Evolutionary conservation across 805 yeast genomes (phyloP), one percentile per base, ranked within the genome.

Genomic region (Blastobotrys robertii): DNA sequence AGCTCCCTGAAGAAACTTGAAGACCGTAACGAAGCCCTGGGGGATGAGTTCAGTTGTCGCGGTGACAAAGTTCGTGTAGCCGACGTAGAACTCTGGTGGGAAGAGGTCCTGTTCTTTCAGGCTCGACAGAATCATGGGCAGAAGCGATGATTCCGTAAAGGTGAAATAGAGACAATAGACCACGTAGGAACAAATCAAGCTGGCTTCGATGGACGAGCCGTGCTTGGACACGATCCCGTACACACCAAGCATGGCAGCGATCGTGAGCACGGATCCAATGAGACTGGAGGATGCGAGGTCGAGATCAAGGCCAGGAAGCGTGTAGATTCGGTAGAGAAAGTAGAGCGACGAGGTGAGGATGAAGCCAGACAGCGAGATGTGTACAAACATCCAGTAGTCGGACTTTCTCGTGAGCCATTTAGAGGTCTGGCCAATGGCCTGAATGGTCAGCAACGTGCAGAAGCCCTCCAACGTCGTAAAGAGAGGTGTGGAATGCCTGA

Each of bases 121-220:
- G 38, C 19, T 34, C 2, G 44, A 34, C 19, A 42, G 19, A 29
- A 49, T 14, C 25, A 40, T 46, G 22, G 53, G 39, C 35, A 50
- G 45, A 13, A 51, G 28, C 7, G 49, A 38, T 8, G 34, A 72
- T 52, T 84, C 87, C 1, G 97, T 96, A 54, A 90, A 86, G 2
- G 95, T 78, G 58, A 88, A 94, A 61, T 92, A 92, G 48, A 88
- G 77, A 54, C 95, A 86, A 58, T 94, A 83, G 25, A 92, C 95
- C 48, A 90, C 80, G 62, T 92, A 92, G 7, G 94, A 90, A 58
- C 87, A 79, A 54, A 92, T 70, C 45, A 90, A 65, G 9, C 95
- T 82, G 29, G 87, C 75, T 63, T 92, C 98, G 41, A 88, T 73
- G n/a, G 90, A 79, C n/a, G 90, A 80, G 3, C 97, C 97, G 47